A percentile compares a stretch with the other conserved stretches of the same genome.
Conservation (phyloP, 2,329 filamentous ascomycete species). For the Botrytis cinerea region DNA sequence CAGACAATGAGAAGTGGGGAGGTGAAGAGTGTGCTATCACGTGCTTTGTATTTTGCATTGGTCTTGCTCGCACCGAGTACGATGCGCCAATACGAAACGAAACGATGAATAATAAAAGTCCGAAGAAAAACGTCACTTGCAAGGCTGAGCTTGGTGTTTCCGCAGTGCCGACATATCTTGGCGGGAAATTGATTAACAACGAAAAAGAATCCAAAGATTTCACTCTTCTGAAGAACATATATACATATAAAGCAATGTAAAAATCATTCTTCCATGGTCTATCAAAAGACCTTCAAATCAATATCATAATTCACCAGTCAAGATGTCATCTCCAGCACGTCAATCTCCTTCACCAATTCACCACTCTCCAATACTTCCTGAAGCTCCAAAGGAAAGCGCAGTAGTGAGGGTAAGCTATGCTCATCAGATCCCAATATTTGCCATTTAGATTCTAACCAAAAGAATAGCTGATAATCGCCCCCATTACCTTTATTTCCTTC, state of each 20-base stretch:
- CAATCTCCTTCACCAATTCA: conserved; percentile 9
- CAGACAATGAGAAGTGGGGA: background rate
- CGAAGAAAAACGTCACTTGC: background rate
- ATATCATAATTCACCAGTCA: background rate
- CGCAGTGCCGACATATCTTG: conserved; percentile 4
- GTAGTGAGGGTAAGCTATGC: conserved; percentile 33
- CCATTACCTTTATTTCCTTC: conserved; percentile 41
- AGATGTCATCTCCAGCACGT: conserved; percentile 17
- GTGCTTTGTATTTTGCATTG: background rate
- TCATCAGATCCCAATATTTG: background rate
- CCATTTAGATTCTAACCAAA: background rate
- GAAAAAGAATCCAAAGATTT: background rate
- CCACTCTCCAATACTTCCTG: conserved; percentile 25
- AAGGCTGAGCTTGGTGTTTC: conserved; percentile 10
- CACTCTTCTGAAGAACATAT: background rate
- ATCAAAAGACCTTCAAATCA: background rate
- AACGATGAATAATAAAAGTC: background rate
- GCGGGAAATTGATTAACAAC: background rate
- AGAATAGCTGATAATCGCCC: conserved; percentile 38
- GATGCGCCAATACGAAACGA: background rate
- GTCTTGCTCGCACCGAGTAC: background rate
- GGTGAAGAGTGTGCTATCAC: background rate
- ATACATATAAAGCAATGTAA: conserved; percentile 9
- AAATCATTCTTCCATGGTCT: background rate
- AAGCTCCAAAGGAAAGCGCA: conserved; percentile 36